These are phyloP conservation scores for Pistacia vera DNA, from an alignment of 345 rosid genomes.

Conservation along the genomic window DNA sequence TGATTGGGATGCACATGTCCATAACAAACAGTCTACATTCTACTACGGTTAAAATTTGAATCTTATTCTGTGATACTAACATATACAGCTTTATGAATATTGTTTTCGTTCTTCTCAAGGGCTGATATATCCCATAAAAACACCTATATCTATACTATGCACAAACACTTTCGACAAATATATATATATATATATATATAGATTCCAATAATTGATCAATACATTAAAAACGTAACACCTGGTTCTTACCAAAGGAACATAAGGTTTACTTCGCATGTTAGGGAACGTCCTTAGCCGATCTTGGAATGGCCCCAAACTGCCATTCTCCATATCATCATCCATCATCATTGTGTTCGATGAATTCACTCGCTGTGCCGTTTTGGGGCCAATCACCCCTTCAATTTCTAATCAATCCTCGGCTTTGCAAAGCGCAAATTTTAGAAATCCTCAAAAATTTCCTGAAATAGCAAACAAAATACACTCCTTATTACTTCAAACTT, in stretches of 20 bases:
- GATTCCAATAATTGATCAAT: background rate
- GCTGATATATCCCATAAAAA: background rate
- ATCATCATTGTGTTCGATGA: constrained; percentile 74
- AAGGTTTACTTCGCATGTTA: constrained; percentile 79
- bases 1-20: background rate
- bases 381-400: constrained; percentile 46
- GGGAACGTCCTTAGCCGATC: constrained; percentile 92
- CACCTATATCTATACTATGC: background rate
- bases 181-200: too few relatives aligned
- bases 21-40: background rate
- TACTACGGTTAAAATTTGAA: background rate
- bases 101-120: background rate
- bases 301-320: constrained; percentile 64
- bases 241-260: constrained; percentile 64
- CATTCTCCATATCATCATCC: constrained; percentile 87
- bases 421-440: too few relatives aligned
- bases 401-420: background rate
- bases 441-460: background rate
- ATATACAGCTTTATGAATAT: background rate
- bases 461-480: background rate
- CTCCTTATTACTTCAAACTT: background rate
- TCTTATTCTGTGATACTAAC: background rate
- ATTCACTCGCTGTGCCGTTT: constrained; percentile 45
- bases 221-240: background rate
- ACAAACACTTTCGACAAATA: background rate